Percentiles rank a stretch among this genome's conserved stretches.
Conservation (phyloP, 2,329 filamentous ascomycete genomes). For the Dactylellina cionopaga region DNA sequence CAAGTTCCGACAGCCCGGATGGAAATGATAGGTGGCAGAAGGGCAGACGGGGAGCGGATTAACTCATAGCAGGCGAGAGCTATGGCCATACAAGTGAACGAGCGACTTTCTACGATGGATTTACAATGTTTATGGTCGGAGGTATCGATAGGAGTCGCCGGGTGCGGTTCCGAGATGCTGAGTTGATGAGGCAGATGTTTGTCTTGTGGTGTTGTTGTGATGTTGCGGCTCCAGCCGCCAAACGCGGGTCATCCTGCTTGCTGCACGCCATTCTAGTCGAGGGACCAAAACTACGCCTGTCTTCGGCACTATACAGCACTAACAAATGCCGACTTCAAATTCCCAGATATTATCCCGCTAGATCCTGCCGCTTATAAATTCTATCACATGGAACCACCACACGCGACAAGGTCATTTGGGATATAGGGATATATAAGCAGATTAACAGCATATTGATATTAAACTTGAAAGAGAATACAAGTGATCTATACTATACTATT, state of each 20-base stretch:
- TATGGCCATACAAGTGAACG: constrained; percentile 29
- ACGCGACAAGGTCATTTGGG: constrained; percentile 18
- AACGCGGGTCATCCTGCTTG: constrained; percentile 50
- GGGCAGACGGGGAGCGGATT: constrained; percentile 24
- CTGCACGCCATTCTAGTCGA: not conserved
- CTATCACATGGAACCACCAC: constrained; percentile 31
- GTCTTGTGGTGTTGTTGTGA: constrained; percentile 48
- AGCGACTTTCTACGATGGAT: constrained; percentile 45
- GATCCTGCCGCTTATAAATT: not conserved
- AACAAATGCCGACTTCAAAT: not conserved
- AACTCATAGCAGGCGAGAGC: constrained; percentile 49
- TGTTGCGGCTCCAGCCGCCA: constrained; percentile 52
- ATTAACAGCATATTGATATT: too few relatives aligned
- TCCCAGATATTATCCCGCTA: too few relatives aligned
- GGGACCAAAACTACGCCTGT: constrained; percentile 22
- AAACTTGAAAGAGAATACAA: too few relatives aligned
- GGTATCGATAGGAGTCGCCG: constrained; percentile 47
- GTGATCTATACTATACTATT: too few relatives aligned
- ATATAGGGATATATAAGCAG: not conserved
- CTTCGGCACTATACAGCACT: constrained; percentile 20
- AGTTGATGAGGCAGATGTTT: constrained; percentile 54
- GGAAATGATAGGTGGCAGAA: constrained; percentile 25
- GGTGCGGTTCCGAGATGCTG: constrained; percentile 39
- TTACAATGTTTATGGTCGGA: constrained; percentile 21
- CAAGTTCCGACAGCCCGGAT: constrained; percentile 37